Percentiles rank a stretch among this genome's conserved stretches.
Conservation (phyloP, 140 eudicot genomes). For the Cichorium intybus region DNA sequence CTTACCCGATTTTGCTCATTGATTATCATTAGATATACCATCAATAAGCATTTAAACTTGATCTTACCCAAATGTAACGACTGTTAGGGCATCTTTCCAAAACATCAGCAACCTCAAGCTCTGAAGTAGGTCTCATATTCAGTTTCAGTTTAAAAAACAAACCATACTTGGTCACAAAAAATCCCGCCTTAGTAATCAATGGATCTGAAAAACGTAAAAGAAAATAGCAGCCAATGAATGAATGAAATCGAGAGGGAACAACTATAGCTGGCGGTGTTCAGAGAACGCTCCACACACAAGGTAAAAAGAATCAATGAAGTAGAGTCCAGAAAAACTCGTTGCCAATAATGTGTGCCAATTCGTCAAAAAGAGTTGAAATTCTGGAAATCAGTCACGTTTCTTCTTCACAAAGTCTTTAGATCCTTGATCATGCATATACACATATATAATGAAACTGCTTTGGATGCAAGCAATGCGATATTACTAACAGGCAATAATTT, state of each 20-base stretch:
- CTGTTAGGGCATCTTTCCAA: constrained; percentile 37
- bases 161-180: constrained; percentile 17
- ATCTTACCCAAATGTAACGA: constrained; percentile 38
- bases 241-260: constrained; percentile 7
- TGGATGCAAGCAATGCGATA: constrained; percentile 12
- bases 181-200: constrained; percentile 24
- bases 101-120: constrained; percentile 34
- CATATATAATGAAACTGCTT: constrained; percentile 1
- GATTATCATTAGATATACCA: not conserved
- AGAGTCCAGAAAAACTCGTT: constrained; percentile 29
- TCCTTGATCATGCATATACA: constrained; percentile 28
- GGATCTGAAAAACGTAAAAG: constrained; percentile 15
- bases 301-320: constrained; percentile 49
- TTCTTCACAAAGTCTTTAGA: constrained; percentile 22
- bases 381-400: constrained; percentile 4
- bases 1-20: too few relatives aligned
- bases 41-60: not conserved
- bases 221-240: constrained; percentile 14
- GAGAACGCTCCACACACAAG: constrained; percentile 72
- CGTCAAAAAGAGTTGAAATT: constrained; percentile 11
- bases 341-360: constrained; percentile 19
- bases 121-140: constrained; percentile 11
- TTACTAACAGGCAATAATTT: too few relatives aligned
- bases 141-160: constrained; percentile 18
- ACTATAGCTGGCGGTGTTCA: constrained; percentile 36